A percentile compares a stretch with the other conserved stretches of the same genome.
These are phyloP conservation scores for Laetiporus sulphureus DNA, from an alignment of 1,284 basidiomycete species.

Conservation along the genomic window DNA sequence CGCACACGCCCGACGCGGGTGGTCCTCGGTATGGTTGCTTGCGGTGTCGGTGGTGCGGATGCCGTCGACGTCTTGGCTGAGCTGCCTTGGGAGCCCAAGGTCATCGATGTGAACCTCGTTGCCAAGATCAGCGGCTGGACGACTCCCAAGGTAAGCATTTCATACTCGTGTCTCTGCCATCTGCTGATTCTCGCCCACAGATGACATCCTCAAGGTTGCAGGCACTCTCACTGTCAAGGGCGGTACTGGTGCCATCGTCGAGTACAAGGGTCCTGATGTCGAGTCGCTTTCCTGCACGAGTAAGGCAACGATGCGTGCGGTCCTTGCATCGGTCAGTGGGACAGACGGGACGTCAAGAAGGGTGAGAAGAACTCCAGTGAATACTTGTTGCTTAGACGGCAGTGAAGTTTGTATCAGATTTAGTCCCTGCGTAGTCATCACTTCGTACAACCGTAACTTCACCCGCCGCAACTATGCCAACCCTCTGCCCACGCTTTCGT, in stretches of 20 bases:
- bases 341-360: slow-evolving; percentile 98
- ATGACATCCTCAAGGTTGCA: slow-evolving; percentile 95
- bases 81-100: slow-evolving; percentile 98
- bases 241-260: slow-evolving; percentile 94
- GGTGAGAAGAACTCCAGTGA: slow-evolving; percentile 97
- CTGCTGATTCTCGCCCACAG: slow-evolving; percentile 89
- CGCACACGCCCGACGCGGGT: slow-evolving; percentile 98
- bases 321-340: slow-evolving; percentile 99
- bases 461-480: slow-evolving; percentile 99
- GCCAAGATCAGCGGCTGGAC: slow-evolving; percentile 97
- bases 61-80: slow-evolving; percentile 98
- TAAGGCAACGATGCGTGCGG: slow-evolving; percentile 99
- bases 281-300: slow-evolving; percentile 96
- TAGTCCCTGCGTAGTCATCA: slow-evolving; percentile 53
- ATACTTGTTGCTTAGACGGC: not conserved
- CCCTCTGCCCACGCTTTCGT: slow-evolving; percentile 97
- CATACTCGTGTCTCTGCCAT: too few relatives aligned
- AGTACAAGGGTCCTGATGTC: slow-evolving; percentile 92
- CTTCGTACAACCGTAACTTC: slow-evolving; percentile 99
- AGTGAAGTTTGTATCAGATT: too few relatives aligned
- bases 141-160: too few relatives aligned
- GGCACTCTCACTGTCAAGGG: slow-evolving; percentile 98
- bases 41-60: slow-evolving; percentile 98
- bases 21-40: slow-evolving; percentile 97
- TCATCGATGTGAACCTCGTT: slow-evolving; percentile 95